Evolutionary conservation across 169 alveolate species (phyloP), one percentile per base, ranked within the genome.

Genomic region (Plasmodium relictum): DNA sequence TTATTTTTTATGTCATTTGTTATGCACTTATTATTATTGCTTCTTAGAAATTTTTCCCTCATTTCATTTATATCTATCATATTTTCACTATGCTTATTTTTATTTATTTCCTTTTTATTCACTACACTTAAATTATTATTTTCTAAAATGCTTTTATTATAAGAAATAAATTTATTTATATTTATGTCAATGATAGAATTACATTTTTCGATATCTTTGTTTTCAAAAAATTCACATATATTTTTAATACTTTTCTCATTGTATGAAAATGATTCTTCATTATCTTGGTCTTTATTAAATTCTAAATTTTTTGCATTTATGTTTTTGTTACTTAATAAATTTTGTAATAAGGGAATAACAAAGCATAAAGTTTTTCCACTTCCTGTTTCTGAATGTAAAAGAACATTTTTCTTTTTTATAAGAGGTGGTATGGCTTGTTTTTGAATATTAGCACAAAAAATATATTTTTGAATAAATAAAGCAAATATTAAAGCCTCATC

Each of bases 311-410:
- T 70, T 54, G 7, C 9, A 8, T 10, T 44, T 24, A 20, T 22
- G 31, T 59, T 56, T 9, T 73, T 41, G 41, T 20, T 37, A 16
- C 7, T 16, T 14, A 48, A 16, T 16, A 96, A 83, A 76, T 80
- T 73, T 88, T 97, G 95, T 12, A 97, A 88, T 39, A 97, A 93
- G 42, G 99, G 99, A 16, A 96, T 92, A 12, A 94, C 96, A 88
- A 95, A 96, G 8, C 98, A 91, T 54, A 96, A 96, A 1, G 98
- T 95, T 93, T 96, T 96, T 14, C 98, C 98, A 22, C 96, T 93
- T n/a, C 98, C 98, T 37, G 99, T 97, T 76, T 96, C 98, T 9
- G 99, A 98, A 52, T 96, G 93, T 6, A 98, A 98, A 18, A 97
- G 96, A 44, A 97, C 94, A 89, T 97, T 98, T 72, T 94, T 92